Base-by-base conservation (phyloP, 2,329 filamentous ascomycete genomes). In the Neonectria ditissima region DNA sequence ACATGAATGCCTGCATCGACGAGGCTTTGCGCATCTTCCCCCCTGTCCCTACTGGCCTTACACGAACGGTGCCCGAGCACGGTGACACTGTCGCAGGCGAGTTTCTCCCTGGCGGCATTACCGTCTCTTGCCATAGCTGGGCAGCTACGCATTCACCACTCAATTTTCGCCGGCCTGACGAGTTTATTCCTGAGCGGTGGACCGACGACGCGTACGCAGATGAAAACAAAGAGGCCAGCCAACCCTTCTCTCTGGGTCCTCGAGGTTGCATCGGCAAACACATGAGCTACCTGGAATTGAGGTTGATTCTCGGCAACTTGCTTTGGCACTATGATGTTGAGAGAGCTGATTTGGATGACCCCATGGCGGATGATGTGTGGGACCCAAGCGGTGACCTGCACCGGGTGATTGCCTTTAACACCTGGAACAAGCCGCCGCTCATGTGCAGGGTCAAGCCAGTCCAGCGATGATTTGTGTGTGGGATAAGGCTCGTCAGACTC, bases 221-320 rank as follows among this genome's bases (percentile, higher is more conserved):
- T 24, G 84, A 87, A 65, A 77, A 76, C 34, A 75, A 76, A 45
- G 79, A 80, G 0, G 79, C 78, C 2, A 76, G 83, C 52, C 81
- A 85, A 71, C 81, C 84, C 1, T 86, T 87, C 61, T 79, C 79
- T 2, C 55, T 82, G 3, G 83, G 84, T 0, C 80, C 84, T 6
- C 74, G 84, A 2, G 83, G 84, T 48, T 86, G 84, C 62, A 77
- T 86, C 24, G 84, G 84, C 2, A 77, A 77, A 63, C 84, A 85
- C 60, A 74, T 87, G 39, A 83, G 83, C 3, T 84, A 83, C 53
- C 76, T 80, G 20, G 83, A 87, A 68, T 83, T 86, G 78, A 77
- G 84, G 5, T 70, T 84, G 5, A 81, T 86, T 39, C 69, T 87
- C 7, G 79, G 81, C 0, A 79, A 79, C 2, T 66, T 86, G 5